These are phyloP conservation scores for Cornus kousa DNA, from an alignment of 148 eudicot genomes.

Conservation along the genomic window DNA sequence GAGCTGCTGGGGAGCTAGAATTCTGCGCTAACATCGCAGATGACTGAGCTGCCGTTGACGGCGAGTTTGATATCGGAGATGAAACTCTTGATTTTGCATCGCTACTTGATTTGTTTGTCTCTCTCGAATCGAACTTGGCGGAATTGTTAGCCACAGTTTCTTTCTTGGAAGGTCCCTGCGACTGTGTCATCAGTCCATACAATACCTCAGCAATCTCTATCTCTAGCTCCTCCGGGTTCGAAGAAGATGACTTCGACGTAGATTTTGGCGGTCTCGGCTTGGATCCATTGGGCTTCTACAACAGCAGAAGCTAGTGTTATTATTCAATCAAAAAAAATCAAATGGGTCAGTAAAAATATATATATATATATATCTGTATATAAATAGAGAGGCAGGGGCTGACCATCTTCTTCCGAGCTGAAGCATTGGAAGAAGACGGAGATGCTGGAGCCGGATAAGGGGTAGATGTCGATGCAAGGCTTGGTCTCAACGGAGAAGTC, in stretches of 20 bases:
- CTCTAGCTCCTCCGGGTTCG: conserved; percentile 86
- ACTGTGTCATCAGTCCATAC: conserved; percentile 79
- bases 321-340: conserved; percentile 4
- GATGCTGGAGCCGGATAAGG: conserved; percentile 54
- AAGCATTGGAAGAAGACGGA: conserved; percentile 71
- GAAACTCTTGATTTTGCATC: conserved; percentile 63
- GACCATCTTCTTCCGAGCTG: conserved; percentile 73
- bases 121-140: conserved; percentile 40
- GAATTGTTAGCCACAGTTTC: conserved; percentile 38
- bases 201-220: conserved; percentile 92
- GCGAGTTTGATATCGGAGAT: conserved; percentile 51
- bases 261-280: conserved; percentile 73
- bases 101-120: conserved; percentile 33
- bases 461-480: conserved; percentile 20
- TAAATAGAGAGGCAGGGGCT: conserved; percentile 18
- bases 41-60: conserved; percentile 23
- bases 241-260: conserved; percentile 50
- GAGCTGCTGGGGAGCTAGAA: conserved; percentile 31
- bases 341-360: neutral
- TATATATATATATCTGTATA: neutral
- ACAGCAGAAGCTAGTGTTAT: neutral
- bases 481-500: conserved; percentile 61
- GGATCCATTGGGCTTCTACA: conserved; percentile 68
- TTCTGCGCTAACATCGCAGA: conserved; percentile 28
- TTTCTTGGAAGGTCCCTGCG: conserved; percentile 62